Evolutionary conservation across 441 rosid species (phyloP).

Genomic region (Erysimum cheiri): DNA sequence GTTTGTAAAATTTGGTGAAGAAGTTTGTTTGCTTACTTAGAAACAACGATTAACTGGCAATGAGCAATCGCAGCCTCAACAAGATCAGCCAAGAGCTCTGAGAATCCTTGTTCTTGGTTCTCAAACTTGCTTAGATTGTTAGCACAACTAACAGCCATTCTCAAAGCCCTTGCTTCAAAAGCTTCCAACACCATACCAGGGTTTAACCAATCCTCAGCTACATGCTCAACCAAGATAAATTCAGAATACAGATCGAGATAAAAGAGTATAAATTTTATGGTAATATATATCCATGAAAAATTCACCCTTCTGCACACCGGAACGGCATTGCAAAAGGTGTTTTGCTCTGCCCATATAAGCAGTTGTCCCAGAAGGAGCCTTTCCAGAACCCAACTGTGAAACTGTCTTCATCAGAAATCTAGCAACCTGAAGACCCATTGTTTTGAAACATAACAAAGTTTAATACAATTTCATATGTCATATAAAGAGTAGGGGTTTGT

Average conservation of each 20-base stretch:
- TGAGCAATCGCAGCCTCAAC: conserved; percentile 79
- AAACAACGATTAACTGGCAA: conserved; percentile 86
- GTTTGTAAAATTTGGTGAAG: conserved; percentile 1
- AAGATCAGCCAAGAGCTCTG: conserved; percentile 67
- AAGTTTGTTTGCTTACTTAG: conserved; percentile 64
- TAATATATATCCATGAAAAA: not conserved
- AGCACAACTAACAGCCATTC: conserved; percentile 80
- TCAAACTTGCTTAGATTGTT: conserved; percentile 62
- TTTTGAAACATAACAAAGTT: not conserved
- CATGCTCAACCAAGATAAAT: conserved; percentile 17
- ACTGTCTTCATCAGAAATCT: conserved; percentile 83
- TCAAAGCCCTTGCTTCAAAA: conserved; percentile 82
- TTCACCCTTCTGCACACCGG: conserved; percentile 59
- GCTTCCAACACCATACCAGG: conserved; percentile 70
- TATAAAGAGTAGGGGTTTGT: not conserved
- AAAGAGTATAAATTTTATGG: not conserved
- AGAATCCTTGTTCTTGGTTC: conserved; percentile 80
- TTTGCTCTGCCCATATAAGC: conserved; percentile 68
- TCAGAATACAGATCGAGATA: not conserved
- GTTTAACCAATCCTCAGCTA: conserved; percentile 89
- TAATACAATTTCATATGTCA: not conserved
- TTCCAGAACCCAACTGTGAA: conserved; percentile 72
- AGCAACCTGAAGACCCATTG: conserved; percentile 63
- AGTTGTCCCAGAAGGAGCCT: conserved; percentile 76
- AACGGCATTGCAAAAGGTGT: conserved; percentile 64